Evolutionary conservation across 2,329 filamentous ascomycete species (phyloP), one percentile per base, ranked within the genome.

Genomic region (Epichloe uncinata): DNA sequence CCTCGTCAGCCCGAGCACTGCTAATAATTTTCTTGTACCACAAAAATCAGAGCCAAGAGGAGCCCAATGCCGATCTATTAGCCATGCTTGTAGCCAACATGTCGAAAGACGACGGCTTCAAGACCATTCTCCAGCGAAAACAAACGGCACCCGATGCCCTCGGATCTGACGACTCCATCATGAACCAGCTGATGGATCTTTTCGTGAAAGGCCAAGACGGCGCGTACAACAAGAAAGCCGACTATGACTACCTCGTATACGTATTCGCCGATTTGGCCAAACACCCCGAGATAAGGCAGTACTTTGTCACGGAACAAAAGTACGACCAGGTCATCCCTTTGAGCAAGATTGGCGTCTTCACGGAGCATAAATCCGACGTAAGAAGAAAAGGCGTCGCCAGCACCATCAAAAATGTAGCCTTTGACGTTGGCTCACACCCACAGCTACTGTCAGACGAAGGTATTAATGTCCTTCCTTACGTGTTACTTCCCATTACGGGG

Each of bases 21-120:
- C 26, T 30, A 30, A 30, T 30, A 9, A 9, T 30, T 9, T 26
- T 9, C 7, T 30, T 30, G 26, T n/a, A 16, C 11, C 36, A 15
- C 26, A 9, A n/a, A 15, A 30, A n/a, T 4, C 53, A 87, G 84
- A 77, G 80, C 57, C 72, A 78, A 3, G 80, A 84, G 47, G 91
- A 97, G 63, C 76, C 79, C 33, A 90, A 90, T 61, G 88, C 87
- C 48, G 85, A 96, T 61, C 77, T 93, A 40, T 71, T 94, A 43
- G 81, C 88, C 43, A 97, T 96, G 89, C 78, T 98, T 13, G 76
- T 97, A 22, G 89, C 93, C 64, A 98, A 98, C 62, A 73, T 98
- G 48, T 78, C 83, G 52, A 97, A 97, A 69, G 84, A 78, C 53
- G 82, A 91, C 57, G 75, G 74, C 5, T 67, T 95, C 50, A 84